Percentiles rank a stretch among this genome's conserved stretches.
Conservation (phyloP, 1,284 basidiomycete genomes). For the Melampsora americana region DNA sequence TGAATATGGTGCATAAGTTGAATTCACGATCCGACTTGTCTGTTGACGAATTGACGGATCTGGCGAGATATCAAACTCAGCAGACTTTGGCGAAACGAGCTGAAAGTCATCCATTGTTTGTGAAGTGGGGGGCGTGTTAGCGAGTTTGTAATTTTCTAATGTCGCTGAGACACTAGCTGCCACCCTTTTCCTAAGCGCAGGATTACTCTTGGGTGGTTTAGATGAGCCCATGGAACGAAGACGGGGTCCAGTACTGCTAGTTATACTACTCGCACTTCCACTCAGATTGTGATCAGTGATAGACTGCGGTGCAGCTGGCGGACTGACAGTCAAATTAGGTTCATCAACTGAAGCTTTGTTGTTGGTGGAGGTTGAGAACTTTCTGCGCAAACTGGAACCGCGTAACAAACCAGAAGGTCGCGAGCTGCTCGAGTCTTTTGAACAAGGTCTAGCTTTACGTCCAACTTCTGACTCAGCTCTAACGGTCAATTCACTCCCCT, state of each 20-base stretch:
- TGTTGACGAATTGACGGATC: no score
- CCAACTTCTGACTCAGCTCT: background rate
- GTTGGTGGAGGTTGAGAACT: background rate
- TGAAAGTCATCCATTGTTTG: background rate
- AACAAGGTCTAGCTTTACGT: background rate
- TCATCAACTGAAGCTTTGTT: constrained; percentile 2
- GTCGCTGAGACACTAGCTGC: constrained; percentile 13
- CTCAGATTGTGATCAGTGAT: background rate
- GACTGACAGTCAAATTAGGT: background rate
- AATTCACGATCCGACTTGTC: background rate
- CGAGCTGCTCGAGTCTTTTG: background rate
- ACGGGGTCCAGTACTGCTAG: background rate
- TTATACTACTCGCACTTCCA: background rate
- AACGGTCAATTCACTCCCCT: background rate
- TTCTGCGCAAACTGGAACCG: background rate
- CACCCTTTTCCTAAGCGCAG: constrained; percentile 21
- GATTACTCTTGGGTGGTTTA: constrained; percentile 40
- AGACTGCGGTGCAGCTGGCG: background rate
- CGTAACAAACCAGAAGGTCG: background rate
- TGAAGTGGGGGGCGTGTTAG: background rate
- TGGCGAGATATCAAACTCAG: background rate
- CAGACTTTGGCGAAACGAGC: background rate
- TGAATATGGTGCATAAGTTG: background rate
- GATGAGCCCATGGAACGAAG: constrained; percentile 3
- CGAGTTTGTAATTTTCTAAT: background rate